Conservation (phyloP, 352 stramenopile genomes). For the Phytophthora crassamura region DNA sequence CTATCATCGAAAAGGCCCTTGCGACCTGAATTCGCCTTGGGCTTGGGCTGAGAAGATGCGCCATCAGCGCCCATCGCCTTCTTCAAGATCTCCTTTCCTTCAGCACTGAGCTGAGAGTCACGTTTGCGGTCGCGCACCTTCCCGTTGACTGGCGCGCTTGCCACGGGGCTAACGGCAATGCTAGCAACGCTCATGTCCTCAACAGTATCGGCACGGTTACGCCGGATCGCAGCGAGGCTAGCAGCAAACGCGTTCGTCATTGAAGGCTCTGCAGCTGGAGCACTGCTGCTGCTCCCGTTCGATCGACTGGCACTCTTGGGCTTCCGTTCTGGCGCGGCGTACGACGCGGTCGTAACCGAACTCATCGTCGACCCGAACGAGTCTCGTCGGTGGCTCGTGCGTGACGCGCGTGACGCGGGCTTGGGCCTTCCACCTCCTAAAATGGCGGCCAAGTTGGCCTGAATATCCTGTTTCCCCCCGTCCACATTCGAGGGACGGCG, state of each 20-base stretch:
- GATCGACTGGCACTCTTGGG: conserved; percentile 23
- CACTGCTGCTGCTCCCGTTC: conserved; percentile 24
- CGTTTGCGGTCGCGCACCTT: conserved; percentile 63
- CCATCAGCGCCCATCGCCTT: conserved; percentile 61
- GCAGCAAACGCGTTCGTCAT: conserved; percentile 78
- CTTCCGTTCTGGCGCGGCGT: conserved; percentile 25
- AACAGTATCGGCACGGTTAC: conserved; percentile 69
- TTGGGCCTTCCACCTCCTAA: conserved; percentile 55
- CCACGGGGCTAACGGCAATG: conserved; percentile 26
- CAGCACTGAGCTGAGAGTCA: conserved; percentile 76
- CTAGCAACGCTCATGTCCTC: conserved; percentile 44
- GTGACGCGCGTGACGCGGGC: conserved; percentile 30
- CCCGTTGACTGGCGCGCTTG: conserved; percentile 9
- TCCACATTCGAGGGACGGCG: conserved; percentile 48
- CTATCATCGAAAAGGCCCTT: conserved; percentile 87
- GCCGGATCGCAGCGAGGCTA: conserved; percentile 76
- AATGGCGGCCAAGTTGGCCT: conserved; percentile 73
- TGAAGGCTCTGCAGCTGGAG: conserved; percentile 30
- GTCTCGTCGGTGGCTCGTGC: conserved; percentile 42
- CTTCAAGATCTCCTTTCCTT: conserved; percentile 78
- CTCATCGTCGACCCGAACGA: conserved; percentile 63
- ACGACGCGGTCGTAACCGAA: conserved; percentile 31
- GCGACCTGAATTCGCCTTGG: conserved; percentile 40
- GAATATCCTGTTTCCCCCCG: conserved; percentile 48
- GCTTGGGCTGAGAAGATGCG: conserved; percentile 27